These are phyloP conservation scores for Pichia rugopelliculosa DNA, from an alignment of 805 yeast genomes.

Conservation along the genomic window DNA sequence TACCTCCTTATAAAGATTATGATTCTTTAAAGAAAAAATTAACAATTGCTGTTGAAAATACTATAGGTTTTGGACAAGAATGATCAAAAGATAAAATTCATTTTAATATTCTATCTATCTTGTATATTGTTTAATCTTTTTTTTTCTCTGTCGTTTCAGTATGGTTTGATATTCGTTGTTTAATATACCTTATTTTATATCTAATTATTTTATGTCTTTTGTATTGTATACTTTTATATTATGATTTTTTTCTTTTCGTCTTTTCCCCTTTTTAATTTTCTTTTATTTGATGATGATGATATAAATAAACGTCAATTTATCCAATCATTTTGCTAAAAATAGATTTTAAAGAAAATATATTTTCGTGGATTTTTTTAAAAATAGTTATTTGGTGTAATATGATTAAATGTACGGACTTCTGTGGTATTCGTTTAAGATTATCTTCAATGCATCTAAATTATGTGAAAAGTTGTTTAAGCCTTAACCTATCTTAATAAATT, in stretches of 20 bases:
- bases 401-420: too few relatives aligned
- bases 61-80: constrained; percentile 98
- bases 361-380: too few relatives aligned
- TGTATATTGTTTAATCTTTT: background rate
- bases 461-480: too few relatives aligned
- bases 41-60: constrained; percentile 95
- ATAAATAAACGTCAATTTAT: too few relatives aligned
- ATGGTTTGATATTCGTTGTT: background rate
- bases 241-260: background rate
- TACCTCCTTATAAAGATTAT: constrained; percentile 86
- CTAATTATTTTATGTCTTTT: background rate
- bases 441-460: too few relatives aligned
- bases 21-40: constrained; percentile 83
- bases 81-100: constrained; percentile 30
- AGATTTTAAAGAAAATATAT: too few relatives aligned
- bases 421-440: too few relatives aligned
- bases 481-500: too few relatives aligned
- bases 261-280: background rate
- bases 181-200: background rate
- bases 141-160: too few relatives aligned
- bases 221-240: background rate
- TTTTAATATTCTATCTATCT: background rate
- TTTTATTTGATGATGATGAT: background rate
- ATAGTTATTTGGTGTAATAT: too few relatives aligned
- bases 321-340: too few relatives aligned